Conservation (phyloP, 805 yeast genomes). For the Kuraishia hungarica region DNA sequence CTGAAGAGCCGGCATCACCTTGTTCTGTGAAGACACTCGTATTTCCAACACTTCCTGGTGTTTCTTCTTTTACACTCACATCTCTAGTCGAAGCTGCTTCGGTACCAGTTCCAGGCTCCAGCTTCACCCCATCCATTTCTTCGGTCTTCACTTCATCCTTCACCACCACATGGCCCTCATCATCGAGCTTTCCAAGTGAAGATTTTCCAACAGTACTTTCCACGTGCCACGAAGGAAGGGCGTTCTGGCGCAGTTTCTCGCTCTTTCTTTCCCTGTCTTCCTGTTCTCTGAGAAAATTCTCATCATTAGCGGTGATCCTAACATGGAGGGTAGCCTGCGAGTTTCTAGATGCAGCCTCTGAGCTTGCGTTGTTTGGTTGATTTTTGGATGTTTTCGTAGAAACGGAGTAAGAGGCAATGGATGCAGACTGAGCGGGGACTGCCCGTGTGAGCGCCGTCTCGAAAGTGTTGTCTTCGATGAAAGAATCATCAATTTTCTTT, state of each 20-base stretch:
- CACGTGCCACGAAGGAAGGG: conserved; percentile 94
- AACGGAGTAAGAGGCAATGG: conserved; percentile 62
- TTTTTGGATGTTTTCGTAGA: conserved; percentile 28
- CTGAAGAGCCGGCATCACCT: conserved; percentile 6
- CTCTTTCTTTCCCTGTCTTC: conserved; percentile 59
- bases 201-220: conserved; percentile 80
- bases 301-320: conserved; percentile 82
- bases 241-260: conserved; percentile 78
- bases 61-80: conserved; percentile 4
- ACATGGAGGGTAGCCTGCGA: conserved; percentile 86
- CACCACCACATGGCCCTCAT: conserved; percentile 31
- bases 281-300: conserved; percentile 57
- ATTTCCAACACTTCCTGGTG: not conserved
- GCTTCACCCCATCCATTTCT: conserved; percentile 12
- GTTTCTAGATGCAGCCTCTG: conserved; percentile 14
- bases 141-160: conserved; percentile 13
- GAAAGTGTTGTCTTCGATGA: conserved; percentile 81
- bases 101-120: conserved; percentile 7
- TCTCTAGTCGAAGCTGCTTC: conserved; percentile 3
- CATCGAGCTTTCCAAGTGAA: conserved; percentile 45
- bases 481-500: conserved; percentile 73
- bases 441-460: conserved; percentile 76
- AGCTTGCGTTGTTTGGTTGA: conserved; percentile 19
- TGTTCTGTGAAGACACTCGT: not conserved
- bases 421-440: conserved; percentile 72